Evolutionary conservation across 352 stramenopile genomes (phyloP).

Genomic region (Phytophthora vignae): DNA sequence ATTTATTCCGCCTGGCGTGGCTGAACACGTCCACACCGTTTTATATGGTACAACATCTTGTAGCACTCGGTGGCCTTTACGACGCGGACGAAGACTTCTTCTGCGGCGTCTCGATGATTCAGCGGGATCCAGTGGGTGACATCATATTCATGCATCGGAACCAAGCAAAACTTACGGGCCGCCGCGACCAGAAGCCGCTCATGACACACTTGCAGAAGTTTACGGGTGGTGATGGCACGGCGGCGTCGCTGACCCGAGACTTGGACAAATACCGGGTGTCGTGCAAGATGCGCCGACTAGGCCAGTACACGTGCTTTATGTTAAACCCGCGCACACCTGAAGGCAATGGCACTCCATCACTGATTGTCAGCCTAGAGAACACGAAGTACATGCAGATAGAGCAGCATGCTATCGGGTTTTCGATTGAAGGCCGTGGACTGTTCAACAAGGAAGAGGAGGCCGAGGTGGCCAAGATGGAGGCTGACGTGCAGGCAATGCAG

Average conservation of each 20-base stretch:
- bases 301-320: slow-evolving; percentile 74
- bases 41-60: slow-evolving; percentile 68
- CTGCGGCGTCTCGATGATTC: slow-evolving; percentile 84
- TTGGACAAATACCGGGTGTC: slow-evolving; percentile 81
- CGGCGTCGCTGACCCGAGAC: slow-evolving; percentile 53
- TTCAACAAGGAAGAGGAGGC: slow-evolving; percentile 65
- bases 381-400: slow-evolving; percentile 68
- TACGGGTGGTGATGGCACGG: slow-evolving; percentile 67
- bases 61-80: slow-evolving; percentile 65
- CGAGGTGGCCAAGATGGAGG: slow-evolving; percentile 62
- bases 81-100: slow-evolving; percentile 62
- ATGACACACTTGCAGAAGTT: slow-evolving; percentile 86
- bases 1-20: slow-evolving; percentile 84
- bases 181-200: slow-evolving; percentile 59
- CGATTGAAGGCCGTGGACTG: slow-evolving; percentile 73
- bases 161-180: slow-evolving; percentile 77
- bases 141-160: slow-evolving; percentile 88
- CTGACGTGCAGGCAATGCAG: slow-evolving; percentile 45
- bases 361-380: slow-evolving; percentile 63
- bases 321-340: slow-evolving; percentile 53
- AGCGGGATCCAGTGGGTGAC: slow-evolving; percentile 73
- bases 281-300: slow-evolving; percentile 65
- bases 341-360: slow-evolving; percentile 52
- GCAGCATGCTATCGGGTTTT: slow-evolving; percentile 81
- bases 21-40: slow-evolving; percentile 78